phyloP scores from a whole-genome alignment of 2,329 filamentous ascomycete genomes.

The Madurella fahalii region DNA sequence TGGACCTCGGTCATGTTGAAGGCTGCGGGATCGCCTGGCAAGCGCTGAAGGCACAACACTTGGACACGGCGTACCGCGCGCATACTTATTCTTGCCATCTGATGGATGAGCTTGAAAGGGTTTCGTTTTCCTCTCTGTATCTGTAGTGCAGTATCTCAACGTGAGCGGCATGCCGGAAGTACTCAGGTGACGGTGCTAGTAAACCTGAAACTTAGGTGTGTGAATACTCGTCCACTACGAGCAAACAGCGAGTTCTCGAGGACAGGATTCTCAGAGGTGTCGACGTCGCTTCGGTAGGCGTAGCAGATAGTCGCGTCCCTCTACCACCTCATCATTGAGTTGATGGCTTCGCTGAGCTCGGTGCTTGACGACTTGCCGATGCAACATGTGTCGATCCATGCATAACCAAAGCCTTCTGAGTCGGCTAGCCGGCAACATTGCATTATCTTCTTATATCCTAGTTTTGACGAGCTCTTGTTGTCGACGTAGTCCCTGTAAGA shows the following conservation, averaged over 20 bases:
- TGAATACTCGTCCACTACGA: background rate
- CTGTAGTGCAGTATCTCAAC: background rate
- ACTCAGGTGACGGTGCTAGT: background rate
- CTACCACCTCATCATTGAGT: conserved; percentile 22
- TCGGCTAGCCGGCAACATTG: background rate
- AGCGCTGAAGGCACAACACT: background rate
- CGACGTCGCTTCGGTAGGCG: conserved; percentile 15
- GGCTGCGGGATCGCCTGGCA: background rate
- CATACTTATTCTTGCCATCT: background rate
- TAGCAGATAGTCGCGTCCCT: conserved; percentile 16
- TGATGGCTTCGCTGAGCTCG: conserved; percentile 18
- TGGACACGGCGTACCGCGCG: background rate
- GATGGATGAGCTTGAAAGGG: conserved; percentile 1
- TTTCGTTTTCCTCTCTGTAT: background rate
- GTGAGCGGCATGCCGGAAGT: background rate
- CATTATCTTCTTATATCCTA: background rate
- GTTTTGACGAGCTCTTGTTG: background rate
- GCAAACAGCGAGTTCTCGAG: background rate
- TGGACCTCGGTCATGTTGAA: background rate
- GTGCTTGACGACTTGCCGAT: conserved; percentile 23
- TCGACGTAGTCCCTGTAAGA: conserved; percentile 1
- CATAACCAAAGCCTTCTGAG: conserved; percentile 8
- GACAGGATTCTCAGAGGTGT: background rate
- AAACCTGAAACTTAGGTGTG: too few relatives aligned
- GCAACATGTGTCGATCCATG: conserved; percentile 24